Base-by-base conservation (phyloP, 176 grass and related monocot species). In the Tillandsia leiboldiana region DNA sequence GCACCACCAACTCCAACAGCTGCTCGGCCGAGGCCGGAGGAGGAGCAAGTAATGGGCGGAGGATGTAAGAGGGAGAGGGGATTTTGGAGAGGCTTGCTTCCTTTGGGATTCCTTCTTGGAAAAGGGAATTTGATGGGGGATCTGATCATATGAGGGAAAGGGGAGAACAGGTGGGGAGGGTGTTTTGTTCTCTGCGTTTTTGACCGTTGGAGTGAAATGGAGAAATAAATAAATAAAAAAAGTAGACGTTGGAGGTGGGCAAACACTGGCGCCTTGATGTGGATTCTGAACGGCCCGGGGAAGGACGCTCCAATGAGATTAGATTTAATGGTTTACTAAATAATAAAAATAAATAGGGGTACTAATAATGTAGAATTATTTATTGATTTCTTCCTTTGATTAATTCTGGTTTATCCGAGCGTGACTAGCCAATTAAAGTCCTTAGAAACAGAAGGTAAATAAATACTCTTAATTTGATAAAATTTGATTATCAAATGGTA, bases 151-250 rank as follows among this genome's bases (percentile, higher is more conserved):
- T 24, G 24, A 24, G 24, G 28, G 2, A 26, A 50, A n/a, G 12
- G 6, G 17, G 29, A 47, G 52, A 53, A 27, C 53, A 67, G 66
- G 79, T 53, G 64, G 56, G 66, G 54, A 59, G 54, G 54, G 17
- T 61, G 15, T 61, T 61, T 15, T 71, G 33, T 42, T 42, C 33
- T 66, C 50, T 33, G 50, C 47, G 56, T 78, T 79, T 79, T 80
- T 51, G 83, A 85, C 83, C 83, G 83, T 85, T 85, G 73, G 56
- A 70, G 33, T 51, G 64, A 56, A 7, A 42, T 6, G 3, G 7
- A 42, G 3, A 5, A 3, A 24, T 1, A 33, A 33, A 33, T 4
- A 7, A 42, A n/a, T n/a, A 42, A 42, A 42, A 6, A 74, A 76
- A 76, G 50, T 78, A 80, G 83, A 68, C 83, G 77, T 85, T 85